Conservation (phyloP, 306 rosid species). For the Quercus rubra region DNA sequence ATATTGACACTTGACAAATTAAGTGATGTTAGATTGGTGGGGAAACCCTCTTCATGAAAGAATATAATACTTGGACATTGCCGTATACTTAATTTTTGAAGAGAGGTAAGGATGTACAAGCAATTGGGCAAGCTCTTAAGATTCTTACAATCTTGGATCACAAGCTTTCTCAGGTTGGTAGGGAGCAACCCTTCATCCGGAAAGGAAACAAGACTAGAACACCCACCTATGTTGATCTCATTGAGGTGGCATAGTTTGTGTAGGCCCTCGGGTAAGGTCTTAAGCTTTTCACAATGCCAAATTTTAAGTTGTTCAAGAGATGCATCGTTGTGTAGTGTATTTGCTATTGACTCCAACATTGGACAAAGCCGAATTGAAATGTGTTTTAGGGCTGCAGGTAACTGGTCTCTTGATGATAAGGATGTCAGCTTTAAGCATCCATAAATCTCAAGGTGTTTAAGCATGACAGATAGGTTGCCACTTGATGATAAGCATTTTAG, state of each 20-base stretch:
- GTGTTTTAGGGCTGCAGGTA: constrained; percentile 6
- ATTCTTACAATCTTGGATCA: background rate
- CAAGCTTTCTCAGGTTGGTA: background rate
- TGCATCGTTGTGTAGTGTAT: background rate
- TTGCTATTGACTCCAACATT: constrained; percentile 6
- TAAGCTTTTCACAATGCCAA: constrained; percentile 14
- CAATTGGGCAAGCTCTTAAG: background rate
- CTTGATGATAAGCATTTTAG: too few relatives aligned
- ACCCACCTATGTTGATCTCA: background rate
- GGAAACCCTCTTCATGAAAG: constrained; percentile 7
- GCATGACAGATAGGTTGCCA: too few relatives aligned
- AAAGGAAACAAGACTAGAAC: constrained; percentile 13
- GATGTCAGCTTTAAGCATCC: background rate
- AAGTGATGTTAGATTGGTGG: constrained; percentile 17
- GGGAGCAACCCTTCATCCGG: constrained; percentile 5
- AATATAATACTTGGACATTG: background rate
- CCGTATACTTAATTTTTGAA: background rate
- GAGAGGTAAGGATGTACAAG: constrained; percentile 7
- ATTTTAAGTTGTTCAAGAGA: constrained; percentile 5
- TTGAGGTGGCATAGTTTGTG: constrained; percentile 1
- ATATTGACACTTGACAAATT: background rate
- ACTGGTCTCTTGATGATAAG: constrained; percentile 5
- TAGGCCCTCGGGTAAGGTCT: constrained; percentile 10
- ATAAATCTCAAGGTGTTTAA: too few relatives aligned
- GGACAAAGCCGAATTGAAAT: background rate